Evolutionary conservation across 129 eudicot genomes (phyloP), one percentile per base, ranked within the genome.

Genomic region (Pseudognaphalium luteoalbum): DNA sequence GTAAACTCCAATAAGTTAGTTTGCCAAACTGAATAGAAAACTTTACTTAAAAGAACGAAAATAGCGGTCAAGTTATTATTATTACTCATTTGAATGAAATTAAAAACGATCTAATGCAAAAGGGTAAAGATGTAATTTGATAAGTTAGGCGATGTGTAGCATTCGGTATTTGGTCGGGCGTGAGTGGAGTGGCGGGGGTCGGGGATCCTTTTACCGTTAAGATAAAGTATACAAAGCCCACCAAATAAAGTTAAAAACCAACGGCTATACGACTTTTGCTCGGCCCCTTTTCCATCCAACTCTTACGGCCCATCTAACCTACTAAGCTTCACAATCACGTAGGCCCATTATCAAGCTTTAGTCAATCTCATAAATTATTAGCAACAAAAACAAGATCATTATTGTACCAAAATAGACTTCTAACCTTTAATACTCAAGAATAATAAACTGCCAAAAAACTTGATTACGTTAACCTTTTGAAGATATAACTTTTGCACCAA

Each of bases 161-260:
- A 72, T 39, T 90, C 93, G 62, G 66, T 28, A 71, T 81, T 76
- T 57, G 72, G 74, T 71, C 28, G 29, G 77, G 73, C 30, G 79
- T 41, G 51, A 56, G 62, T 57, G 75, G 80, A 75, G 74, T 37
- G 66, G 66, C 28, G 28, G 28, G 28, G 28, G 28, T 44, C 70
- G 34, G 60, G 68, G 17, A 68, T 72, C 58, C 76, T 59, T 73
- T 83, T 89, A 86, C 91, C 97, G 97, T 91, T 91, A 74, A 66
- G 86, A 77, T 68, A 84, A 91, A 83, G 93, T 42, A 80, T n/a
- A 20, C 79, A 70, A 87, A 81, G 84, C 83, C 85, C 81, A 86
- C 81, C 81, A 50, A 74, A 78, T 78, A 80, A 83, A 83, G 87
- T 57, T 54, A 60, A 34, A 0, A 60, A 19, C 79, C 79, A 85